Conservation (phyloP, 2,329 filamentous ascomycete genomes). For the Fusarium anguioides region DNA sequence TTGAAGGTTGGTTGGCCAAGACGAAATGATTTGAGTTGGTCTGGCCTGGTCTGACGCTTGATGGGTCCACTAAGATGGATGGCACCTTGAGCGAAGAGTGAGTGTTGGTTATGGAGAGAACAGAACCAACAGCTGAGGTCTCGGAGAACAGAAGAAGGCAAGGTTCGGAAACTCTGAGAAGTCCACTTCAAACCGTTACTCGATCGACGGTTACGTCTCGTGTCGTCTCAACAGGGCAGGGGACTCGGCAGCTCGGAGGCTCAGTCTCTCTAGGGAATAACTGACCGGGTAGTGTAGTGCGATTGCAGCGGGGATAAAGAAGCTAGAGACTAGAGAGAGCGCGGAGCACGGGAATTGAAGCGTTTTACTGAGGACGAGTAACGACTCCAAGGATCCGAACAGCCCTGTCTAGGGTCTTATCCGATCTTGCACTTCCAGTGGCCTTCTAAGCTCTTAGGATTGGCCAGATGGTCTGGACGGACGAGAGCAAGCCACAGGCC, state of each 20-base stretch:
- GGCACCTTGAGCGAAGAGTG: conserved; percentile 19
- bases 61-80: conserved; percentile 32
- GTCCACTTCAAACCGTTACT: conserved; percentile 12
- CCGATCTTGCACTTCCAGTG: conserved; percentile 25
- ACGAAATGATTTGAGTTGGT: conserved; percentile 31
- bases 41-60: conserved; percentile 8
- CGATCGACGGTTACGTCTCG: conserved; percentile 9
- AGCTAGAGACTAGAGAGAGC: conserved; percentile 32
- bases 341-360: conserved; percentile 37
- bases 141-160: neutral
- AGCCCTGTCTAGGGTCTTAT: conserved; percentile 35
- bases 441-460: conserved; percentile 17
- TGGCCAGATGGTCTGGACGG: conserved; percentile 1
- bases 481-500: conserved; percentile 29
- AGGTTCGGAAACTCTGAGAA: conserved; percentile 8
- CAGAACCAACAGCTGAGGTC: conserved; percentile 20
- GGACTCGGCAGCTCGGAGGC: conserved; percentile 13
- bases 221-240: conserved; percentile 14
- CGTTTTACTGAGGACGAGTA: conserved; percentile 24
- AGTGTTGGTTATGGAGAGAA: neutral
- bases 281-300: conserved; percentile 12
- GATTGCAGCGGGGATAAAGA: conserved; percentile 17
- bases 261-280: conserved; percentile 21
- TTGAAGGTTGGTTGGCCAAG: conserved; percentile 31
- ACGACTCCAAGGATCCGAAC: conserved; percentile 7